Conservation (phyloP, 2,329 filamentous ascomycete genomes). For the Epichloe typhina region DNA sequence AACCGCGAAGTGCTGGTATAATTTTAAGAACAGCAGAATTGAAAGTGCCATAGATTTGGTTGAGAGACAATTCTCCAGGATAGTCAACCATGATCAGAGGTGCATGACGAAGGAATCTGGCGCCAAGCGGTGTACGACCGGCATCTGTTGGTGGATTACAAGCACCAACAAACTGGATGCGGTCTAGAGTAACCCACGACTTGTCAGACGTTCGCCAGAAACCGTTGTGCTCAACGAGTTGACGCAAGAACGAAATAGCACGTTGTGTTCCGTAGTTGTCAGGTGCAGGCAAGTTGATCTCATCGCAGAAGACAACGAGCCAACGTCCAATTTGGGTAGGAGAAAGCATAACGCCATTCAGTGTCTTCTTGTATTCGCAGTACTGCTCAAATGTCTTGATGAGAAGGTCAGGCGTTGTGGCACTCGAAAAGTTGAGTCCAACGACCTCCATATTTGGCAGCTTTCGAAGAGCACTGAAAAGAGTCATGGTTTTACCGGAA, state of each 20-base stretch:
- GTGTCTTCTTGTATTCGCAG: slow-evolving; percentile 97
- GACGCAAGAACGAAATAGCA: slow-evolving; percentile 91
- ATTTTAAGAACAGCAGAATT: slow-evolving; percentile 95
- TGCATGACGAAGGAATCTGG: slow-evolving; percentile 87
- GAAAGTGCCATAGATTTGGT: slow-evolving; percentile 98
- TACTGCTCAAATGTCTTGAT: slow-evolving; percentile 99
- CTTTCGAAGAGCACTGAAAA: slow-evolving; percentile 95
- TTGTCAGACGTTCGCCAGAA: slow-evolving; percentile 98
- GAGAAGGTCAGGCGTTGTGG: slow-evolving; percentile 90
- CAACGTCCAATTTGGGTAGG: slow-evolving; percentile 94
- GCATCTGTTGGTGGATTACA: slow-evolving; percentile 98
- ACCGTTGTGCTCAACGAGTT: slow-evolving; percentile 95
- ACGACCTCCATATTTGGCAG: slow-evolving; percentile 98
- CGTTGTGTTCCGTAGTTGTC: slow-evolving; percentile 97
- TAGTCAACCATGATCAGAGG: slow-evolving; percentile 99
- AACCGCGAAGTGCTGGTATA: slow-evolving; percentile 85
- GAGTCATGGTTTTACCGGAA: slow-evolving; percentile 98
- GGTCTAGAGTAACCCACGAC: slow-evolving; percentile 92
- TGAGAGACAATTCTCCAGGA: slow-evolving; percentile 83
- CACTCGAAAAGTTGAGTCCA: slow-evolving; percentile 97
- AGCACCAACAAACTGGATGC: slow-evolving; percentile 96
- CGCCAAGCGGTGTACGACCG: slow-evolving; percentile 85
- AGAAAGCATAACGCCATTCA: slow-evolving; percentile 90
- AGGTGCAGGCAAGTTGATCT: slow-evolving; percentile 96
- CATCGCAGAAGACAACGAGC: slow-evolving; percentile 97